A percentile compares a stretch with the other conserved stretches of the same genome.
These are phyloP conservation scores for Cladophialophora yegresii DNA, from an alignment of 2,329 filamentous ascomycete species.

Conservation along the genomic window DNA sequence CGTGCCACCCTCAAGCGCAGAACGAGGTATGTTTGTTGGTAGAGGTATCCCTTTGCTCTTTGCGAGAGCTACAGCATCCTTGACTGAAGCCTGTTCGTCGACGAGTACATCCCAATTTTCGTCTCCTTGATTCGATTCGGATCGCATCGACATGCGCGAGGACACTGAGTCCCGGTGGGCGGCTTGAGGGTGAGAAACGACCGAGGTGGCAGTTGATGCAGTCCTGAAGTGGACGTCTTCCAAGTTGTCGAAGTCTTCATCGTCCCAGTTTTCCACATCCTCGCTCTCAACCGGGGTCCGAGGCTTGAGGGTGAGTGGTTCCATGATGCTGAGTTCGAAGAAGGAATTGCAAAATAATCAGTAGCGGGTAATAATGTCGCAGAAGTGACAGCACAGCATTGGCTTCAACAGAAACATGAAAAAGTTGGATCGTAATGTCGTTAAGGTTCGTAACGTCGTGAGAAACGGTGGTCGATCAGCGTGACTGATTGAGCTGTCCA, in stretches of 20 bases:
- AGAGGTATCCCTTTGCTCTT: constrained; percentile 89
- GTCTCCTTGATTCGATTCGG: constrained; percentile 72
- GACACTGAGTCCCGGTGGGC: constrained; percentile 73
- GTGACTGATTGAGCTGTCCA: constrained; percentile 8
- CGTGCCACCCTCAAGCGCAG: constrained; percentile 85
- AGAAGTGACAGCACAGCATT: constrained; percentile 14
- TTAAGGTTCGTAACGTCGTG: constrained; percentile 27
- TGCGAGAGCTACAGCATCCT: constrained; percentile 83
- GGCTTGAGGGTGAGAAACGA: constrained; percentile 45
- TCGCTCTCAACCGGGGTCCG: constrained; percentile 42
- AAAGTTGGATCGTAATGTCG: constrained; percentile 20
- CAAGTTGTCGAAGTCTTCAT: constrained; percentile 52
- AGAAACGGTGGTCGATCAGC: constrained; percentile 20
- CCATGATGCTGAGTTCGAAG: constrained; percentile 41
- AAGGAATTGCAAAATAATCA: constrained; percentile 1
- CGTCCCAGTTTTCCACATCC: constrained; percentile 53
- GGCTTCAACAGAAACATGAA: constrained; percentile 14
- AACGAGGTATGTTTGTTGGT: constrained; percentile 80
- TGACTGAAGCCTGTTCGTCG: constrained; percentile 79
- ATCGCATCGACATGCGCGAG: constrained; percentile 77
- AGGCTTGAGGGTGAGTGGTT: constrained; percentile 42
- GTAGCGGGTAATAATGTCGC: constrained; percentile 10
- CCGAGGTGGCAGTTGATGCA: constrained; percentile 49
- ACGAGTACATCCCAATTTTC: constrained; percentile 88
- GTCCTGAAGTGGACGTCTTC: constrained; percentile 51